Percentiles rank a stretch among this genome's conserved stretches.
Conservation (phyloP, 257 asterid genomes). For the Misopates orontium region DNA sequence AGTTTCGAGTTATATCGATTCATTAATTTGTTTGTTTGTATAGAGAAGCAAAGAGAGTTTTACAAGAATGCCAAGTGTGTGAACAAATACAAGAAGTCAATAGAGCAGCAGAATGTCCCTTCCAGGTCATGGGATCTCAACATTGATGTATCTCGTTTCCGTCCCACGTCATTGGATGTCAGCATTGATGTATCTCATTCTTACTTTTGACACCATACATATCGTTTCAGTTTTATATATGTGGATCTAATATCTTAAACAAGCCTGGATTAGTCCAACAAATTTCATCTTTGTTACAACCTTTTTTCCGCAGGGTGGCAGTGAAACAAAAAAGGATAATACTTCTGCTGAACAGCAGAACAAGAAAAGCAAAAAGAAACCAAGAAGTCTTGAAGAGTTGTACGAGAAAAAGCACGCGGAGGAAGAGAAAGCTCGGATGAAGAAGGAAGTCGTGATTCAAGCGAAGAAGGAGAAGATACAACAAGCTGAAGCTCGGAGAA, state of each 20-base stretch:
- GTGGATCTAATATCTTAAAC: neutral
- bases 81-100: conserved; percentile 57
- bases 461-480: conserved; percentile 59
- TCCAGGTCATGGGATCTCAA: conserved; percentile 45
- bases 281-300: neutral
- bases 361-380: conserved; percentile 40
- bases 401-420: conserved; percentile 62
- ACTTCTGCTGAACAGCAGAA: conserved; percentile 22
- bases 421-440: conserved; percentile 59
- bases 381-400: conserved; percentile 50
- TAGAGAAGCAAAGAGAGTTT: conserved; percentile 90
- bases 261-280: neutral
- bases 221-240: neutral
- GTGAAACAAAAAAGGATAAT: conserved; percentile 27
- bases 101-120: conserved; percentile 39
- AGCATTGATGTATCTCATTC: conserved; percentile 7
- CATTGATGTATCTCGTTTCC: conserved; percentile 7
- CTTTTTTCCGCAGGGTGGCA: conserved; percentile 38
- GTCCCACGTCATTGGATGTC: conserved; percentile 47
- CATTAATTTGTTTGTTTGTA: conserved; percentile 25
- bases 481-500: conserved; percentile 61
- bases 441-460: conserved; percentile 58
- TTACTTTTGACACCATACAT: neutral
- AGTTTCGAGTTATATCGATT: neutral
- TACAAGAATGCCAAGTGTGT: conserved; percentile 80